Percentiles rank a stretch among this genome's conserved stretches.
phyloP scores from a whole-genome alignment of 495 filamentous ascomycete genomes.

The Cryomyces minteri region DNA sequence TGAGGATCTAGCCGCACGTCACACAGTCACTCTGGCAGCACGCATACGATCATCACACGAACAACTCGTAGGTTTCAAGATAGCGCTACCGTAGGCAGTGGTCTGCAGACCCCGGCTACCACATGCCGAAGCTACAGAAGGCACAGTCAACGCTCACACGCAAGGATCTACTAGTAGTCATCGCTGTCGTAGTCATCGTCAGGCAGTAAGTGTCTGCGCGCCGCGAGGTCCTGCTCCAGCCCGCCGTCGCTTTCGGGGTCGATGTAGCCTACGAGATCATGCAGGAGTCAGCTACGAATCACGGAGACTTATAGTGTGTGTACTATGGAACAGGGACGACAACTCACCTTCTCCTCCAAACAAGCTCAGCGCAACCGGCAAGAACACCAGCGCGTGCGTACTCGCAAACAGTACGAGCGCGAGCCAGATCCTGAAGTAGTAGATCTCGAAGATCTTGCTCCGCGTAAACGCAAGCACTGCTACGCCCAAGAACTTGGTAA shows the following conservation, averaged over 20 bases:
- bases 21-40: too few species aligned
- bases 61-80: too few species aligned
- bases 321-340: not conserved
- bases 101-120: too few species aligned
- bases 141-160: too few species aligned
- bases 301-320: too few species aligned
- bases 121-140: too few species aligned
- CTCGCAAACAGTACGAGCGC: constrained; percentile 81
- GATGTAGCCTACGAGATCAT: constrained; percentile 39
- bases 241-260: constrained; percentile 73
- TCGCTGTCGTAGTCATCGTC: constrained; percentile 25
- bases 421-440: constrained; percentile 95
- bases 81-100: too few species aligned
- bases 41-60: too few species aligned
- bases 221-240: constrained; percentile 60
- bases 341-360: constrained; percentile 61
- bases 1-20: too few species aligned
- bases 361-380: constrained; percentile 78
- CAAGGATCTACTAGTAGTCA: constrained; percentile 3
- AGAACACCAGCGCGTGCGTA: constrained; percentile 70
- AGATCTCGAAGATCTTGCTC: constrained; percentile 98
- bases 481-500: constrained; percentile 89
- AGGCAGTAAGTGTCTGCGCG: constrained; percentile 19
- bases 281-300: constrained; percentile 1
- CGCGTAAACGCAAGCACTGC: constrained; percentile 83